phyloP scores from a whole-genome alignment of 495 filamentous ascomycete species.

The Platismatia glauca region DNA sequence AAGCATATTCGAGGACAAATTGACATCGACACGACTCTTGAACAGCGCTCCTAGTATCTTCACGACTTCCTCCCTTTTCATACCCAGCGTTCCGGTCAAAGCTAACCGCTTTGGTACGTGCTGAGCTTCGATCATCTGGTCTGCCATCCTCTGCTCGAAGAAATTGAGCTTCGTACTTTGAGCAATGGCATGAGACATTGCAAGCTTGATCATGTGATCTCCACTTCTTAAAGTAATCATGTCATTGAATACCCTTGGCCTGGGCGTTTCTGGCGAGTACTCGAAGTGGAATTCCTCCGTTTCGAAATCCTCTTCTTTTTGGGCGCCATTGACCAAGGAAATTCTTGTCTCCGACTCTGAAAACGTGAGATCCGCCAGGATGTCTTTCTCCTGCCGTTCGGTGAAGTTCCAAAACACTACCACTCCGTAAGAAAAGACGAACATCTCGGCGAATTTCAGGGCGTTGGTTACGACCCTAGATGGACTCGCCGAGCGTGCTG shows the following conservation, averaged over 20 bases:
- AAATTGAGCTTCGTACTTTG: conserved; percentile 95
- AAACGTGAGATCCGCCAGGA: conserved; percentile 92
- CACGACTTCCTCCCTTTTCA: conserved; percentile 87
- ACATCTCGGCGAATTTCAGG: conserved; percentile 84
- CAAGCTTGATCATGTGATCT: conserved; percentile 98
- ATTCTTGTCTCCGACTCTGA: conserved; percentile 52
- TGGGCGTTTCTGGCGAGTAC: conserved; percentile 73
- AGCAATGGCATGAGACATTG: conserved; percentile 93
- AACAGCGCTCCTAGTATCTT: conserved; percentile 84
- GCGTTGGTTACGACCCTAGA: conserved; percentile 54
- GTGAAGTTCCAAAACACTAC: conserved; percentile 99
- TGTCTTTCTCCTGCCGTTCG: conserved; percentile 89
- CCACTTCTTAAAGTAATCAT: conserved; percentile 95
- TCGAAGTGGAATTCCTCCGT: conserved; percentile 97
- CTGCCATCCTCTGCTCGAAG: conserved; percentile 94
- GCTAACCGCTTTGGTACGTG: conserved; percentile 83
- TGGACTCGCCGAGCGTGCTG: conserved; percentile 27
- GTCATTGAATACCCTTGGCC: conserved; percentile 92
- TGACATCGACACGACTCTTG: conserved; percentile 91
- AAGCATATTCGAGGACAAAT: conserved; percentile 94
- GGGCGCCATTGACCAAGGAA: conserved; percentile 57
- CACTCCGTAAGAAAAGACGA: conserved; percentile 94
- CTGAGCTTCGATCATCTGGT: conserved; percentile 88
- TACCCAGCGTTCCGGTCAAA: conserved; percentile 78
- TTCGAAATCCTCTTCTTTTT: conserved; percentile 82